phyloP scores from a whole-genome alignment of 139 green algal species.

The Spirogloea muscicola region DNA sequence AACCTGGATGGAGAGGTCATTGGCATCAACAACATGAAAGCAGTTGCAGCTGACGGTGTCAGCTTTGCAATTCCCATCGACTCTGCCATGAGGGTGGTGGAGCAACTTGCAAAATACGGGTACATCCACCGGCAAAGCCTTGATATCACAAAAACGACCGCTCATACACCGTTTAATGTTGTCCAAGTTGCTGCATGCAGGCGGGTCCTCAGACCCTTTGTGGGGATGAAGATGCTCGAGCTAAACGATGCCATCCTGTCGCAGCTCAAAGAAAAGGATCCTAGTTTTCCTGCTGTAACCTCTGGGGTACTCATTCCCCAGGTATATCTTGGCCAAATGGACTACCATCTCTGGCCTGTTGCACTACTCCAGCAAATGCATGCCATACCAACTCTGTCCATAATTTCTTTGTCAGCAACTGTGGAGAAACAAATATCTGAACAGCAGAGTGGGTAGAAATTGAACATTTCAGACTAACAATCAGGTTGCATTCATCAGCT shows the following conservation, averaged over 20 bases:
- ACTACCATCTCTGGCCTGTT: no score
- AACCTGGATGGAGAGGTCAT: slow-evolving; percentile 55
- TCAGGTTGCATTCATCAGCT: no score
- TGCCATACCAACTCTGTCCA: no score
- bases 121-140: not conserved
- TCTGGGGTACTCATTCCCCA: slow-evolving; percentile 48
- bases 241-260: slow-evolving; percentile 43
- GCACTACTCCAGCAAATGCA: no score
- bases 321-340: no score
- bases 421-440: no score
- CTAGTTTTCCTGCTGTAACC: slow-evolving; percentile 36
- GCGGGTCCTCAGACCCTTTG: slow-evolving; percentile 48
- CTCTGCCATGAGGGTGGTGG: slow-evolving; percentile 40
- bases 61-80: slow-evolving; percentile 58
- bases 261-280: slow-evolving; percentile 46
- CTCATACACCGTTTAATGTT: no score
- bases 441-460: no score
- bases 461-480: no score
- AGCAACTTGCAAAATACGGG: slow-evolving; percentile 50
- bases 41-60: slow-evolving; percentile 51
- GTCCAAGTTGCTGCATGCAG: slow-evolving; percentile 27
- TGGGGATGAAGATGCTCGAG: slow-evolving; percentile 60
- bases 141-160: no score
- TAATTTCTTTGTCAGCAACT: no score
- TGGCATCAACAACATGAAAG: slow-evolving; percentile 60